Conservation (phyloP, 2,329 filamentous ascomycete genomes). For the Penicillium sp. region DNA sequence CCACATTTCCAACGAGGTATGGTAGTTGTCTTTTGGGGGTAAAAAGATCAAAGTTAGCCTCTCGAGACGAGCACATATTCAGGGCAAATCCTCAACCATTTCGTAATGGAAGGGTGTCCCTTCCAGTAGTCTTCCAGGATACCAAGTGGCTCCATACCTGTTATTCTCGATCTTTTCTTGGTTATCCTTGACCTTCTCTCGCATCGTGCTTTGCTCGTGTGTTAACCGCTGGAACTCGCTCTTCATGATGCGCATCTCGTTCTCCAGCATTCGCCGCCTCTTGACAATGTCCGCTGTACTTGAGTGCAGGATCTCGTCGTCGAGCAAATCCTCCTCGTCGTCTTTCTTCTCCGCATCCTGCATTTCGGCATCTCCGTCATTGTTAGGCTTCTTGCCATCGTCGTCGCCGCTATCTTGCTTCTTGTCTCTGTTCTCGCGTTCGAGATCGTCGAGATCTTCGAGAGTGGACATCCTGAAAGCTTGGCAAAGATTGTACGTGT, state of each 20-base stretch:
- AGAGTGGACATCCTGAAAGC: constrained; percentile 67
- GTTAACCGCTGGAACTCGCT: constrained; percentile 90
- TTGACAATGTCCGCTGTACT: constrained; percentile 94
- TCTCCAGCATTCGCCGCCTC: constrained; percentile 85
- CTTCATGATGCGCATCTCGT: constrained; percentile 97
- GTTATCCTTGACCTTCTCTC: constrained; percentile 99
- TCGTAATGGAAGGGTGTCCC: constrained; percentile 4
- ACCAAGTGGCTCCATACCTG: constrained; percentile 51
- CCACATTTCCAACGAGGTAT: constrained; percentile 96
- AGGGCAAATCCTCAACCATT: constrained; percentile 12
- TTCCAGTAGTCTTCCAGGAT: not conserved
- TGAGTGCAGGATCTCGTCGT: constrained; percentile 86
- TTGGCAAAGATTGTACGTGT: constrained; percentile 9
- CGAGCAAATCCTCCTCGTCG: constrained; percentile 73
- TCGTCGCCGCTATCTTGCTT: constrained; percentile 58
- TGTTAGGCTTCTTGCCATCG: constrained; percentile 51
- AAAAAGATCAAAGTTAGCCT: constrained; percentile 10
- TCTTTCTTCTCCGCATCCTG: constrained; percentile 68
- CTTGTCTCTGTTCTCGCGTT: constrained; percentile 70
- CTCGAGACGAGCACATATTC: not conserved
- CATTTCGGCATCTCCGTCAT: constrained; percentile 81
- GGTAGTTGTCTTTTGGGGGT: constrained; percentile 70
- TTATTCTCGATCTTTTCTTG: constrained; percentile 99
- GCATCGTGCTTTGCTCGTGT: constrained; percentile 94
- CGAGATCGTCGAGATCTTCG: constrained; percentile 85